Evolutionary conservation across 1,139 yeast species (phyloP).

Genomic region (Meyerozyma guilliermondii): DNA sequence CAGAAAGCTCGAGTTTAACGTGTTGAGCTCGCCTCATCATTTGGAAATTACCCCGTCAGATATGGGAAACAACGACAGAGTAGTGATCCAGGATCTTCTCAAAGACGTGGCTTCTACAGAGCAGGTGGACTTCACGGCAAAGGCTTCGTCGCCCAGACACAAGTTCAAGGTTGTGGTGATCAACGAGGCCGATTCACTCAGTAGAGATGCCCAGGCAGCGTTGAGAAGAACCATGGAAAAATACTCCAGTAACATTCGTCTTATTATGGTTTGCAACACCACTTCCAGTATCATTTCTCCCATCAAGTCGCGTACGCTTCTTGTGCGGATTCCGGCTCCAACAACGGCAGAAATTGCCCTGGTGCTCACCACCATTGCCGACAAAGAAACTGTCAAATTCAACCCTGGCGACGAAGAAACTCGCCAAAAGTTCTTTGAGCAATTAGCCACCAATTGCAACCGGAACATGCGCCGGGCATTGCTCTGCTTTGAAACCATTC

Average conservation of each 20-base stretch:
- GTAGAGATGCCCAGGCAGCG: conserved; percentile 97
- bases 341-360: conserved; percentile 46
- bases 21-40: conserved; percentile 85
- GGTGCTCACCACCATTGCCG: conserved; percentile 53
- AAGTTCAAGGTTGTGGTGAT: conserved; percentile 88
- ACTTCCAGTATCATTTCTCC: conserved; percentile 92
- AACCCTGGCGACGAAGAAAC: conserved; percentile 33
- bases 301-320: conserved; percentile 84
- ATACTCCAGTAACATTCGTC: conserved; percentile 80
- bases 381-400: conserved; percentile 49
- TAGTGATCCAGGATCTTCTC: conserved; percentile 87
- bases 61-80: conserved; percentile 91
- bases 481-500: conserved; percentile 77
- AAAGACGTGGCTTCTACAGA: conserved; percentile 95
- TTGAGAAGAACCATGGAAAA: conserved; percentile 97
- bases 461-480: conserved; percentile 77
- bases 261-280: conserved; percentile 81
- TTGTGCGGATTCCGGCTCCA: conserved; percentile 86
- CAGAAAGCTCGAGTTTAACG: conserved; percentile 83
- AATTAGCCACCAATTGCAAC: conserved; percentile 52
- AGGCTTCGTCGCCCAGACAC: conserved; percentile 41
- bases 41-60: conserved; percentile 95
- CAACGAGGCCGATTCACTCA: conserved; percentile 88
- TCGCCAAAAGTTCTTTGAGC: conserved; percentile 35
- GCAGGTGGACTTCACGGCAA: conserved; percentile 68